These are phyloP conservation scores for Phtheirospermum japonicum DNA, from an alignment of 257 asterid genomes.

Conservation along the genomic window DNA sequence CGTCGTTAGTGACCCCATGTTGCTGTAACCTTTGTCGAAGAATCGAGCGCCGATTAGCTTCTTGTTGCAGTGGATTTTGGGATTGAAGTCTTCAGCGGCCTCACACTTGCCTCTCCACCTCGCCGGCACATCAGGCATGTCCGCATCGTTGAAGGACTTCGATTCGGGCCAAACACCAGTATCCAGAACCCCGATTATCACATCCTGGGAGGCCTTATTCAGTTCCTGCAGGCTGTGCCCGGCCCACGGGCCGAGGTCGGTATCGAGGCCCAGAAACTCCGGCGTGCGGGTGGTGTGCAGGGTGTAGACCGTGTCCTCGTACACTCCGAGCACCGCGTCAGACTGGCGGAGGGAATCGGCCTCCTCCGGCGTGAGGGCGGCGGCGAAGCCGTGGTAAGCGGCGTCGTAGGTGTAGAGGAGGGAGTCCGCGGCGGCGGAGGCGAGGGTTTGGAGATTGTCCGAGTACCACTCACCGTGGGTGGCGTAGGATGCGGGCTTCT, in stretches of 20 bases:
- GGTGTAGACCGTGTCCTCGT: slow-evolving; percentile 38
- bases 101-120: slow-evolving; percentile 42
- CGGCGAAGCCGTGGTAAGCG: slow-evolving; percentile 44
- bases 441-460: slow-evolving; percentile 38
- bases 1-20: slow-evolving; percentile 7
- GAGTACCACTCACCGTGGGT: slow-evolving; percentile 44
- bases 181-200: slow-evolving; percentile 40
- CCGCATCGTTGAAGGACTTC: slow-evolving; percentile 26
- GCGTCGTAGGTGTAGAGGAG: slow-evolving; percentile 42
- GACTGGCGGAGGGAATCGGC: slow-evolving; percentile 33
- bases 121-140: slow-evolving; percentile 38
- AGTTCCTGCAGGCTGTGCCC: slow-evolving; percentile 36
- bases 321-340: slow-evolving; percentile 37
- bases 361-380: slow-evolving; percentile 37
- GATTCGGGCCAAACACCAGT: slow-evolving; percentile 51
- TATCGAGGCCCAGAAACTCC: slow-evolving; percentile 42
- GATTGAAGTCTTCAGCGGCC: slow-evolving; percentile 32
- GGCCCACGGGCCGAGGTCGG: slow-evolving; percentile 32
- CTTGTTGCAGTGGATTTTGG: slow-evolving; percentile 37
- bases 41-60: slow-evolving; percentile 43
- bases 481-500: slow-evolving; percentile 31
- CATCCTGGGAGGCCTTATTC: slow-evolving; percentile 37
- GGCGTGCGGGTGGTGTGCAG: slow-evolving; percentile 58
- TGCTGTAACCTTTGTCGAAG: slow-evolving; percentile 32
- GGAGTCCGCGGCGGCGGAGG: slow-evolving; percentile 30